Evolutionary conservation across 2,329 filamentous ascomycete species (phyloP).

Genomic region (Teratosphaeria nubilosa): DNA sequence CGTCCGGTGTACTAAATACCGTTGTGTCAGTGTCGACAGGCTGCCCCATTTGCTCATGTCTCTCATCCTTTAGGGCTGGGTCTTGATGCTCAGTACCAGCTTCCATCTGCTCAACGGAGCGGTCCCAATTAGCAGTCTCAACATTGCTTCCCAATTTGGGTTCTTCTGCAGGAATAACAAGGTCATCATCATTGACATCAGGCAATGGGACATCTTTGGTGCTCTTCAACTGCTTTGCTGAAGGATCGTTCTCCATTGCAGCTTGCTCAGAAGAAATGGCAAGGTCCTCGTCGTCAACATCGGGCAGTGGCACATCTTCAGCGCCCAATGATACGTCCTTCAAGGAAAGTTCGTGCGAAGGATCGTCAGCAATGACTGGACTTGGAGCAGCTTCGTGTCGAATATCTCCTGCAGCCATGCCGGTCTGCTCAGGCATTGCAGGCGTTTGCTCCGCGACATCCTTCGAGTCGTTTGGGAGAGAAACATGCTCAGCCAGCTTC

Average conservation of each 20-base stretch:
- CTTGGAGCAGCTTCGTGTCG: not conserved
- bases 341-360: not conserved
- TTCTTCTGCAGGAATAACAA: not conserved
- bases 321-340: not conserved
- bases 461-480: not conserved
- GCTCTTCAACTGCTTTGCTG: not conserved
- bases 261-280: not conserved
- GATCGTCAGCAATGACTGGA: not conserved
- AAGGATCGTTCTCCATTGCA: not conserved
- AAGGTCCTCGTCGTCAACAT: not conserved
- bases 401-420: not conserved
- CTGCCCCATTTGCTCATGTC: not conserved
- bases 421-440: not conserved
- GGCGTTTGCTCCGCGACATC: not conserved
- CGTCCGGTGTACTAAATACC: not conserved
- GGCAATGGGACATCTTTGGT: not conserved
- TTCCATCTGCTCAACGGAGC: not conserved
- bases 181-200: not conserved
- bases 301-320: not conserved
- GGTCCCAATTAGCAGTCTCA: not conserved
- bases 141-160: not conserved
- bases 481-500: not conserved
- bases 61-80: not conserved
- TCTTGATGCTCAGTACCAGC: not conserved
- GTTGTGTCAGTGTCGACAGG: not conserved